Conservation (phyloP, 192 early-diverging fungal genomes). For the Allomyces arbusculus region DNA sequence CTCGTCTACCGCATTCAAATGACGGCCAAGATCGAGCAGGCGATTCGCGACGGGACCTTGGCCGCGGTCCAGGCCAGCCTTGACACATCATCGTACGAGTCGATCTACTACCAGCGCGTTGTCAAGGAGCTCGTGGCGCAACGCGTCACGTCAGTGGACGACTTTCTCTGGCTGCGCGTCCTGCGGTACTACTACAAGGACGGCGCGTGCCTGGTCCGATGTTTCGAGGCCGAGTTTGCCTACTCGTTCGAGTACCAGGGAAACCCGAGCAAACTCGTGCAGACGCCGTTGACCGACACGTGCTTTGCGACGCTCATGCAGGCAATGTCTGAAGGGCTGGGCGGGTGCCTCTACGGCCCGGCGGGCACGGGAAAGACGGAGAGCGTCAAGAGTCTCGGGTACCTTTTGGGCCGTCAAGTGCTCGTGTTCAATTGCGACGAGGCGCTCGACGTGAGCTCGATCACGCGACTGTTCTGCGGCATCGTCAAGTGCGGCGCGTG, state of each 20-base stretch:
- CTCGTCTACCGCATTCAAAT: constrained; percentile 18
- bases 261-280: constrained; percentile 84
- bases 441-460: constrained; percentile 98
- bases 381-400: constrained; percentile 92
- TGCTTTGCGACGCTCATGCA: constrained; percentile 97
- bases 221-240: constrained; percentile 57
- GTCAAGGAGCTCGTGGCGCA: constrained; percentile 98
- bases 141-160: constrained; percentile 46
- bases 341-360: constrained; percentile 94
- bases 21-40: constrained; percentile 32
- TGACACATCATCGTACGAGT: constrained; percentile 70
- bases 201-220: constrained; percentile 40
- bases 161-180: constrained; percentile 90
- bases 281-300: constrained; percentile 95
- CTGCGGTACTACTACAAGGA: constrained; percentile 80
- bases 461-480: constrained; percentile 99
- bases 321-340: constrained; percentile 79
- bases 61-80: constrained; percentile 45
- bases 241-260: constrained; percentile 99
- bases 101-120: constrained; percentile 92
- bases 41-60: constrained; percentile 13
- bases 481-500: constrained; percentile 96
- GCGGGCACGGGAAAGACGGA: constrained; percentile 99
- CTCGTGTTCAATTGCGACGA: constrained; percentile 99
- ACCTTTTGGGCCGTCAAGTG: constrained; percentile 83